A percentile compares a stretch with the other conserved stretches of the same genome.
Evolutionary conservation across 2,329 filamentous ascomycete species (phyloP).

Genomic region (Aaosphaeria arxii): DNA sequence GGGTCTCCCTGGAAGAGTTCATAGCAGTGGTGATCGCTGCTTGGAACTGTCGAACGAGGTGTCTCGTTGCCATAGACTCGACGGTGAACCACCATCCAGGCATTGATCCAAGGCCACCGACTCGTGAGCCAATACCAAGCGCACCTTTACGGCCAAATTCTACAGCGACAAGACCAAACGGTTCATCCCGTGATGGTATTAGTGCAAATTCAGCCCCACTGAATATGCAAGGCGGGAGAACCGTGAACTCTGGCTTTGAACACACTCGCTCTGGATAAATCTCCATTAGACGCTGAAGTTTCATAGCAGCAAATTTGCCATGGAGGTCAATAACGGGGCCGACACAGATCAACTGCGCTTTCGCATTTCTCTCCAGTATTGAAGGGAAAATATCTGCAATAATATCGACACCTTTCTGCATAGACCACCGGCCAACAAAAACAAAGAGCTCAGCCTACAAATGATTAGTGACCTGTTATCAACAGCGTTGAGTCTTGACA

Average conservation of each 20-base stretch:
- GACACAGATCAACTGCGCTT: slow-evolving; percentile 61
- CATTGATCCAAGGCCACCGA: slow-evolving; percentile 67
- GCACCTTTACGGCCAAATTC: slow-evolving; percentile 68
- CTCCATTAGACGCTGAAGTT: slow-evolving; percentile 63
- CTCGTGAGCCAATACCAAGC: slow-evolving; percentile 63
- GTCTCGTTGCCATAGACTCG: slow-evolving; percentile 61
- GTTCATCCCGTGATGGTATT: slow-evolving; percentile 67
- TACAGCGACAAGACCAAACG: slow-evolving; percentile 66
- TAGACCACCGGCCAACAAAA: slow-evolving; percentile 67
- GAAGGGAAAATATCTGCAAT: slow-evolving; percentile 66
- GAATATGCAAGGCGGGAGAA: slow-evolving; percentile 65
- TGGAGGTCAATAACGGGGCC: slow-evolving; percentile 67
- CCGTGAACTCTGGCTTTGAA: slow-evolving; percentile 67
- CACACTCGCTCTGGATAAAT: slow-evolving; percentile 64
- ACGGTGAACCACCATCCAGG: slow-evolving; percentile 71
- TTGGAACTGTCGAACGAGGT: slow-evolving; percentile 64
- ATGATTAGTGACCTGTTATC: too few relatives aligned
- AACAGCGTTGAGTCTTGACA: too few relatives aligned
- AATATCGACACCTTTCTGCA: slow-evolving; percentile 67
- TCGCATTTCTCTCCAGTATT: slow-evolving; percentile 58
- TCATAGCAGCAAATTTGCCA: slow-evolving; percentile 65
- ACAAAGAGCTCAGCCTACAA: slow-evolving; percentile 55
- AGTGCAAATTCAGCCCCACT: slow-evolving; percentile 66
- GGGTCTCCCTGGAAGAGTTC: slow-evolving; percentile 53
- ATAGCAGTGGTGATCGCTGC: slow-evolving; percentile 61